Base-by-base conservation (phyloP, 495 filamentous ascomycete genomes). In the Bombardia bombarda region DNA sequence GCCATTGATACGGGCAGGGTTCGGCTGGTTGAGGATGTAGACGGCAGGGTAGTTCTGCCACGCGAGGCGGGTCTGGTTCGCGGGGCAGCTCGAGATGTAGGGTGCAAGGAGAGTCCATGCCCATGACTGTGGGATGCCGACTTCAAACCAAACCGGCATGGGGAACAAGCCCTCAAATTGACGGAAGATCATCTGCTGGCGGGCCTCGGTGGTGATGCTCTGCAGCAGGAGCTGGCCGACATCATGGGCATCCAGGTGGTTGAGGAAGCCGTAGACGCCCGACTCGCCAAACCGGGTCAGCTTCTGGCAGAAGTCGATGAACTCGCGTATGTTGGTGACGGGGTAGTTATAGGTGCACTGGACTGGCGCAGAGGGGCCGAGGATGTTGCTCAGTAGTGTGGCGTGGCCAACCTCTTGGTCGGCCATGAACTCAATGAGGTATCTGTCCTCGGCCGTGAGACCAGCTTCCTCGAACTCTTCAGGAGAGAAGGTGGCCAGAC, bases 41-140 rank as follows among this genome's bases (percentile, higher is more conserved):
- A 94, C 70, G 0, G 70, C 72, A 0, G 88, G 89, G 70, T 88
- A 94, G 66, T 94, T 95, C 58, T 94, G 84, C 87, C 88, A 94
- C 9, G 79, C 69, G 26, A 94, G 67, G 4, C 84, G 76, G 3
- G 86, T 94, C 50, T 82, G 78, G 51, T 83, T 80, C 38, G 59
- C 60, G 0, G 87, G 87, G 58, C 89, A 95, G 10, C 72, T 78
- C 36, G 77, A 82, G 62, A 95, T 90, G 59, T 86, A 89, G 0
- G 85, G 89, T 0, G 89, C 86, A 25, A 95, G 71, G 8, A 87
- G 71, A 0, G 87, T 82, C 89, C 89, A 94, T 2, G 82, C 78
- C 85, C 89, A 93, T 0, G 82, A 86, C 57, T 94, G 88, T 0
- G 87, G 86, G 16, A 89, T 75, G 19, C 85, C 85, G 8, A 78